phyloP scores from a whole-genome alignment of 2,329 filamentous ascomycete genomes.

The Ophiocordyceps camponoti-saundersi region DNA sequence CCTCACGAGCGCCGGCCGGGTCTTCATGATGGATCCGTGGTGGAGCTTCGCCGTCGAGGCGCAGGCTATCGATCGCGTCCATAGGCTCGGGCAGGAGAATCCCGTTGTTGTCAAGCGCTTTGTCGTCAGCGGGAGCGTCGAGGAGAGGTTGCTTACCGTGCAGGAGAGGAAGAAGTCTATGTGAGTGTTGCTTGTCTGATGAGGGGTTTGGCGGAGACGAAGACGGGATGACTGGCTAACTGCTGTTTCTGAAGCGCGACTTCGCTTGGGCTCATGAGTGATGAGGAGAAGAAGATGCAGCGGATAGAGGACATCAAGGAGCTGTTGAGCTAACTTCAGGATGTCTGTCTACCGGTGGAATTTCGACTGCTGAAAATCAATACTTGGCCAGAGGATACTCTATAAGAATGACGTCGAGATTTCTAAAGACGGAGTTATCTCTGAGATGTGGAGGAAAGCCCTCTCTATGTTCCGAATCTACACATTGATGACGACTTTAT shows the following conservation, averaged over 20 bases:
- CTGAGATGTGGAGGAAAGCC: background rate
- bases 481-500: conserved; percentile 25
- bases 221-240: conserved; percentile 4
- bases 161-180: conserved; percentile 95
- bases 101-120: conserved; percentile 80
- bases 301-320: conserved; percentile 90
- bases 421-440: background rate
- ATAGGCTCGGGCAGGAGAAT: conserved; percentile 84
- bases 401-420: background rate
- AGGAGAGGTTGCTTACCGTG: conserved; percentile 84
- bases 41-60: conserved; percentile 96
- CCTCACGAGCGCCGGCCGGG: conserved; percentile 69
- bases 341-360: no score
- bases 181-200: conserved; percentile 30
- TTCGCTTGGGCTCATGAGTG: conserved; percentile 82
- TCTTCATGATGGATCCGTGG: conserved; percentile 99
- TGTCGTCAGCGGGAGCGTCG: conserved; percentile 78
- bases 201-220: no score
- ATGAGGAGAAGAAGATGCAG: conserved; percentile 82
- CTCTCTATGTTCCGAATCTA: background rate
- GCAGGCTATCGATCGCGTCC: conserved; percentile 92
- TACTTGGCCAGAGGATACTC: no score
- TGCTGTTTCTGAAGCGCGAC: conserved; percentile 48
- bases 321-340: conserved; percentile 43
- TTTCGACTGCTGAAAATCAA: no score